phyloP scores from a whole-genome alignment of 306 rosid species.

The Citrullus mucosospermus region DNA sequence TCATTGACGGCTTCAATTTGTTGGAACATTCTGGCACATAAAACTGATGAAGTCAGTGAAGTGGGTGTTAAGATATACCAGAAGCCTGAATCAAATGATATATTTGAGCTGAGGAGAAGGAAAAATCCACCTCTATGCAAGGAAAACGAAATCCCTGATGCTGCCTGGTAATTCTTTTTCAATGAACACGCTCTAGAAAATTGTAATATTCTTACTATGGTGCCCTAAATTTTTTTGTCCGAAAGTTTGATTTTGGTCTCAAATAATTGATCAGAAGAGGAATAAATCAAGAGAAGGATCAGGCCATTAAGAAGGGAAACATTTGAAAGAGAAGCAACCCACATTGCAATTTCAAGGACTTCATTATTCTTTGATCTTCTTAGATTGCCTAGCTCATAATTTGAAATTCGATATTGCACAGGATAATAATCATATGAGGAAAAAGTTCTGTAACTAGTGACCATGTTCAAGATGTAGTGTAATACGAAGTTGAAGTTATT shows the following conservation, averaged over 20 bases:
- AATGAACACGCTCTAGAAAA: conserved; percentile 15
- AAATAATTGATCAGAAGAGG: background rate
- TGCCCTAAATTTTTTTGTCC: background rate
- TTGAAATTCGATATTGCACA: background rate
- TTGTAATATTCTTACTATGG: background rate
- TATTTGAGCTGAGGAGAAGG: conserved; percentile 70
- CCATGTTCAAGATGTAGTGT: background rate
- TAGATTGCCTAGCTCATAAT: background rate
- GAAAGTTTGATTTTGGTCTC: background rate
- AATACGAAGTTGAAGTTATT: background rate
- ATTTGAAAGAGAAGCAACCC: background rate
- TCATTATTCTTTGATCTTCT: background rate
- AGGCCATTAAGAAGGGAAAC: background rate
- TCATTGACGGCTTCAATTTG: conserved; percentile 58
- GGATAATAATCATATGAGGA: background rate
- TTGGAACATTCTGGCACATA: conserved; percentile 95
- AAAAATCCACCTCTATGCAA: conserved; percentile 75
- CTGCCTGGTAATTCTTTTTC: conserved; percentile 54
- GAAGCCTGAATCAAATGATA: conserved; percentile 81
- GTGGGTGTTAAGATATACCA: conserved; percentile 84
- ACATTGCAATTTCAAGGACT: background rate
- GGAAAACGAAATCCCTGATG: conserved; percentile 87
- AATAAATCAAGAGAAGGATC: background rate
- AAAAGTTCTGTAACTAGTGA: background rate
- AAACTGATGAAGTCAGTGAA: conserved; percentile 75